Evolutionary conservation across 225 moss, liverwort and hornwort species (phyloP).

Genomic region (Pseudoscleropodium purum): DNA sequence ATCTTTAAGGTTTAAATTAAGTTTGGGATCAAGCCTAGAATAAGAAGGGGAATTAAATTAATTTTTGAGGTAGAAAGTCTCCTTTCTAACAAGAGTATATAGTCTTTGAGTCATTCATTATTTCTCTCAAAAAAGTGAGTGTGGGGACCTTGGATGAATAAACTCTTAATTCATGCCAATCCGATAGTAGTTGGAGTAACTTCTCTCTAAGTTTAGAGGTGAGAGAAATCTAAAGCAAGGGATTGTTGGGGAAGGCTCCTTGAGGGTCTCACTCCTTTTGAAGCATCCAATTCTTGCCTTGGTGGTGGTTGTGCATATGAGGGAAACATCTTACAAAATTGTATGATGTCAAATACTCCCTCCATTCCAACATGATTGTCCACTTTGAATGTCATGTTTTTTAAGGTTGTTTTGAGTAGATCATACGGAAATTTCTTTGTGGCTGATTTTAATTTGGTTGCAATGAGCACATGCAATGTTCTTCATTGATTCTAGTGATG

Average conservation of each 20-base stretch:
- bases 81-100: not conserved
- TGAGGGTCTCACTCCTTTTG: not conserved
- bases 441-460: too few relatives aligned
- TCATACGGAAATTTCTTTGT: too few relatives aligned
- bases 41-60: not conserved
- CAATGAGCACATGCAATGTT: too few relatives aligned
- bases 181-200: accelerated
- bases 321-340: not conserved
- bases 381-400: too few relatives aligned
- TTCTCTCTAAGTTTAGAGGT: not conserved
- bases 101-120: not conserved
- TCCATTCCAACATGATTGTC: too few relatives aligned
- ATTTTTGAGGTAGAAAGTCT: not conserved
- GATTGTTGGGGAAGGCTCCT: not conserved
- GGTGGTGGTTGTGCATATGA: not conserved
- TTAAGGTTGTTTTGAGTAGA: too few relatives aligned
- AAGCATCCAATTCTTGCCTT: not conserved
- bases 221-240: not conserved
- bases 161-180: not conserved
- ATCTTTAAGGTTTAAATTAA: not conserved
- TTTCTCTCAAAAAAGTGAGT: not conserved
- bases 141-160: accelerated
- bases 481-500: too few relatives aligned
- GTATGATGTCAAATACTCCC: not conserved
- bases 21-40: not conserved